A percentile compares a stretch with the other conserved stretches of the same genome.
phyloP scores from a whole-genome alignment of 371 early-diverging fungal genomes.

The Smittium mucronatum region DNA sequence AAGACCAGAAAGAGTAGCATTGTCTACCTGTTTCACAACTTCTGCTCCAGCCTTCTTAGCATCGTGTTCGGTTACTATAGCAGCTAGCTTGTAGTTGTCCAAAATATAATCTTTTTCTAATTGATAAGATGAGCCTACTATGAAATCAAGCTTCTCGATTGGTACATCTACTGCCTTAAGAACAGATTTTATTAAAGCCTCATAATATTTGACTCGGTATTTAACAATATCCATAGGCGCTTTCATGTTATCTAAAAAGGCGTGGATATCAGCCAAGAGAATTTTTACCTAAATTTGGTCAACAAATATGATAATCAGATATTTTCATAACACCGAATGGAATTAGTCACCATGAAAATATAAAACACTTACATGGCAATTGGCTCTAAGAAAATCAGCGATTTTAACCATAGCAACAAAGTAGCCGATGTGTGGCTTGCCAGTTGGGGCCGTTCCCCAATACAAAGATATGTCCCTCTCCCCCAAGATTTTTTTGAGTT shows the following conservation, averaged over 20 bases:
- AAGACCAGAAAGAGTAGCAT: constrained; percentile 86
- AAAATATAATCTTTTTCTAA: constrained; percentile 77
- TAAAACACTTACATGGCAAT: constrained; percentile 49
- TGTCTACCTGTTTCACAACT: constrained; percentile 98
- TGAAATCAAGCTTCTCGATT: constrained; percentile 84
- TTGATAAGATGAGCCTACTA: constrained; percentile 88
- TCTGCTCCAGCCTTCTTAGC: constrained; percentile 99
- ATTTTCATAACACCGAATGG: background rate
- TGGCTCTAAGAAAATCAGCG: constrained; percentile 94
- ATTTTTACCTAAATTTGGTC: constrained; percentile 46
- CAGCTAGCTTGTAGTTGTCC: constrained; percentile 87
- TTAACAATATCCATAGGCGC: constrained; percentile 89
- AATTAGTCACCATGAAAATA: constrained; percentile 1
- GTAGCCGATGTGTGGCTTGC: constrained; percentile 97
- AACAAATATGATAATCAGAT: too few relatives aligned
- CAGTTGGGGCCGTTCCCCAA: constrained; percentile 99
- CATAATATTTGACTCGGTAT: constrained; percentile 90
- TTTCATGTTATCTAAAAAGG: constrained; percentile 98
- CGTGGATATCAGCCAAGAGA: constrained; percentile 97
- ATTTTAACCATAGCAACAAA: constrained; percentile 97
- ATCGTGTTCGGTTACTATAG: constrained; percentile 87
- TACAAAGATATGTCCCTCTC: constrained; percentile 92
- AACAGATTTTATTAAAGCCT: constrained; percentile 82
- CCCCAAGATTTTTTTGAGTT: constrained; percentile 69
- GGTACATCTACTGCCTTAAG: constrained; percentile 82